Evolutionary conservation across 75 land plant species (phyloP).

Genomic region (Chamaecyparis obtusa): DNA sequence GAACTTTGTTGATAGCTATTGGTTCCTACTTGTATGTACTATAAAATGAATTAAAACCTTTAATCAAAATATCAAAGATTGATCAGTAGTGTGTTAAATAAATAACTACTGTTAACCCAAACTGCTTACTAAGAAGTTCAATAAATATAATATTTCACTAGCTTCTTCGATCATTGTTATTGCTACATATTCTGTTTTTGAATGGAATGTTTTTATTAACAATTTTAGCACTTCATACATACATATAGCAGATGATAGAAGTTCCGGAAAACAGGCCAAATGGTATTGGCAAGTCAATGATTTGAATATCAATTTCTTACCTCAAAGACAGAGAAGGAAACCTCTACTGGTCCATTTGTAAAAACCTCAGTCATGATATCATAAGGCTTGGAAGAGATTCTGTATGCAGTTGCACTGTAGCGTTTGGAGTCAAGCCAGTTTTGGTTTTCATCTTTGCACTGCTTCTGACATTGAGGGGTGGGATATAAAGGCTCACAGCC

Average conservation of each 20-base stretch:
- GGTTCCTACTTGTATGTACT: not conserved
- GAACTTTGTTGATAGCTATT: not conserved
- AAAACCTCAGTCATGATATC: conserved; percentile 47
- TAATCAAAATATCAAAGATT: not conserved
- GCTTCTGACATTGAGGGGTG: conserved; percentile 43
- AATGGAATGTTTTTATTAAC: not conserved
- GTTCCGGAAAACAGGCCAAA: not conserved
- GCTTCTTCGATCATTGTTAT: not conserved
- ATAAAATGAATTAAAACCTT: not conserved
- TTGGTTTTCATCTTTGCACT: conserved; percentile 37
- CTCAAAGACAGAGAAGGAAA: conserved; percentile 42
- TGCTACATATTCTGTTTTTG: not conserved
- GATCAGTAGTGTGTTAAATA: not conserved
- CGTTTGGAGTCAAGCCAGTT: conserved; percentile 33
- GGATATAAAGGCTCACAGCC: conserved; percentile 38
- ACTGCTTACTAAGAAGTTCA: not conserved
- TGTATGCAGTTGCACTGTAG: conserved; percentile 33
- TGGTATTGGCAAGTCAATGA: too few species aligned
- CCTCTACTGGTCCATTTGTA: conserved; percentile 50
- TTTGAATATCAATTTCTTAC: conserved; percentile 7
- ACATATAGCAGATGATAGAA: not conserved
- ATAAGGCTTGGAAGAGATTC: conserved; percentile 21
- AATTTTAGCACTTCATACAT: not conserved
- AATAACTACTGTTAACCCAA: not conserved
- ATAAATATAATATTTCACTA: not conserved